These are phyloP conservation scores for Debaryomycetaceae sp. DNA, from an alignment of 1,139 yeast species.

Conservation along the genomic window DNA sequence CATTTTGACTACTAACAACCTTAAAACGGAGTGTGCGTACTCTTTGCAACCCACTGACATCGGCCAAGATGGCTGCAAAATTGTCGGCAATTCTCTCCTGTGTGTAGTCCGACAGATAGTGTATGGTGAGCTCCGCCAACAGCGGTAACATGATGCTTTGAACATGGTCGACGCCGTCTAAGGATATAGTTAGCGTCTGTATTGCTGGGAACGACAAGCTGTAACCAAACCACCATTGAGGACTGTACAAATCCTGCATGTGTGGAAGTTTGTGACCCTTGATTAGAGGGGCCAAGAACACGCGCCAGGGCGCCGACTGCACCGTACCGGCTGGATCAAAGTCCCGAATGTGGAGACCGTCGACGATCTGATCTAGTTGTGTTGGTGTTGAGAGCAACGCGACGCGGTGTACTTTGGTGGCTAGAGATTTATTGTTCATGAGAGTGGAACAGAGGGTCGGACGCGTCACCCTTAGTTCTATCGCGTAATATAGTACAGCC, in stretches of 20 bases:
- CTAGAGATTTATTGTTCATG: too few species aligned
- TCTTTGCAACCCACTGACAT: too few species aligned
- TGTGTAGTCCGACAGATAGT: conserved; percentile 7
- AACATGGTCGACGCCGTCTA: conserved; percentile 2
- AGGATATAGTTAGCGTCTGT: conserved; percentile 8
- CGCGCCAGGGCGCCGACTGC: conserved; percentile 5
- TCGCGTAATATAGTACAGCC: too few species aligned
- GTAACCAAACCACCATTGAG: too few species aligned
- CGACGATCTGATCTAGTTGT: too few species aligned
- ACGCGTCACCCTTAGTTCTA: too few species aligned
- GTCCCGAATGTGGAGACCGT: conserved; percentile 5
- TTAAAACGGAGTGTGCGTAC: too few species aligned
- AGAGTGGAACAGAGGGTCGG: too few species aligned
- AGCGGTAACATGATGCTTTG: conserved; percentile 8
- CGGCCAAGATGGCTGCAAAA: conserved; percentile 8
- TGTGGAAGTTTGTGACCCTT: conserved; percentile 6
- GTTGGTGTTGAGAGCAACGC: too few species aligned
- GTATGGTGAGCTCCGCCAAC: conserved; percentile 8
- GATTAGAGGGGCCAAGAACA: conserved; percentile 3
- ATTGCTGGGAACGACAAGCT: conserved; percentile 4
- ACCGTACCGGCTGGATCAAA: conserved; percentile 6
- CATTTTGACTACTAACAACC: too few species aligned
- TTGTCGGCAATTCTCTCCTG: conserved; percentile 4
- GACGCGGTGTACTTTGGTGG: too few species aligned
- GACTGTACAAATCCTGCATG: conserved; percentile 7